Evolutionary conservation across 1,284 basidiomycete species (phyloP).

Genomic region (Ceratobasidium sp.): DNA sequence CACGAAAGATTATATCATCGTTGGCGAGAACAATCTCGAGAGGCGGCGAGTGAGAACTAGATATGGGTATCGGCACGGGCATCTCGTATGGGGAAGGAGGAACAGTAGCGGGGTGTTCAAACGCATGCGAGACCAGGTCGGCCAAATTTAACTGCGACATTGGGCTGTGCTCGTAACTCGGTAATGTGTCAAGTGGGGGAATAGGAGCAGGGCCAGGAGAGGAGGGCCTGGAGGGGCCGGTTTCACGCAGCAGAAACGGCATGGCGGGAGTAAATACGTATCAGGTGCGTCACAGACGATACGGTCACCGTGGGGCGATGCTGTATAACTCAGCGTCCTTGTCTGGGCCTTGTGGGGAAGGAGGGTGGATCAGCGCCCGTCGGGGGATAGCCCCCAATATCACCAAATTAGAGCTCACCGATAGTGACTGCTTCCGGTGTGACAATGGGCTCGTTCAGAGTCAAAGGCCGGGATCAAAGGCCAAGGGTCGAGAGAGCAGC

Average conservation of each 20-base stretch:
- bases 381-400: slow-evolving; percentile 5
- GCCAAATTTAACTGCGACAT: slow-evolving; percentile 24
- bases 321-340: background rate
- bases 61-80: slow-evolving; percentile 9
- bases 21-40: slow-evolving; percentile 54
- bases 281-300: slow-evolving; percentile 28
- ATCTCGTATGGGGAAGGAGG: slow-evolving; percentile 36
- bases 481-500: background rate
- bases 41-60: slow-evolving; percentile 33
- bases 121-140: slow-evolving; percentile 19
- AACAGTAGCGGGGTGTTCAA: slow-evolving; percentile 32
- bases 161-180: slow-evolving; percentile 36
- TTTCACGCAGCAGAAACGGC: slow-evolving; percentile 36
- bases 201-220: slow-evolving; percentile 20
- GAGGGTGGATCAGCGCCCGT: slow-evolving; percentile 28
- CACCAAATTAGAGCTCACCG: slow-evolving; percentile 2
- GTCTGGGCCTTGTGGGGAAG: slow-evolving; percentile 27
- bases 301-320: slow-evolving; percentile 42
- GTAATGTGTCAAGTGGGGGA: slow-evolving; percentile 13
- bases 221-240: slow-evolving; percentile 21
- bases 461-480: background rate
- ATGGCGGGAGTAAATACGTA: background rate
- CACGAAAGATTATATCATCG: slow-evolving; percentile 60
- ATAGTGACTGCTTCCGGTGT: background rate
- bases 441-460: background rate